Evolutionary conservation across 441 rosid species (phyloP), one percentile per base, ranked within the genome.

Genomic region (Eutrema salsugineum): DNA sequence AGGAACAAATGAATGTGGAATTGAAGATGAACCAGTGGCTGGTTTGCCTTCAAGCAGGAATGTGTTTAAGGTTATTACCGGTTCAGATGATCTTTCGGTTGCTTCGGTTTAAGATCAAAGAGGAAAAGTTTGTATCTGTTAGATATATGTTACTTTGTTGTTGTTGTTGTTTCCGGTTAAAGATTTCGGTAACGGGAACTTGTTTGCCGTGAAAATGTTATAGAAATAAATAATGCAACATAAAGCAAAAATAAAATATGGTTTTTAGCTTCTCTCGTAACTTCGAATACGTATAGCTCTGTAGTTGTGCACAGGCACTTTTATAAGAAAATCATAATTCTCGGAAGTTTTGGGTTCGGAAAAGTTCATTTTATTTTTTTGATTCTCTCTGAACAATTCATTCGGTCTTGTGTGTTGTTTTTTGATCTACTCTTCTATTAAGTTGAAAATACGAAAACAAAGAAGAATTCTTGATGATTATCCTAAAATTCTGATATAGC

Each of bases 1-100:
- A 80, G 97, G 93, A 72, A 78, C 89, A 33, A 86, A 90, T 46
- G 98, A 93, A 75, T 93, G 95, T 65, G 97, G 91, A 16, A 87
- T 90, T 44, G 98, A 93, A 79, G 86, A 71, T 5, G 93, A 82
- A 14, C 89, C 73, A 20, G 87, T 90, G 75, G 92, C 88, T 47
- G 97, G 98, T 36, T 49, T 87, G 78, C 95, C 98, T 73, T 90
- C 97, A 3, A 14, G 71, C 73, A 93, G 63, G 85, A 93, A 93
- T 70, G 84, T 87, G 51, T 79, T 84, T 22, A 73, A 64, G 58
- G 83, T 82, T 73, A 72, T 74, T 28, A 66, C 76, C 19, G 38
- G 79, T 27, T 40, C 8, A 6, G 86, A 81, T 72, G 60, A 48
- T 50, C 17, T 66, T 15, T 36, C 46, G 65, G 78, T 74, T 82